These are phyloP conservation scores for Pyrenophora tritici-repentis DNA, from an alignment of 2,329 filamentous ascomycete species.

Conservation along the genomic window DNA sequence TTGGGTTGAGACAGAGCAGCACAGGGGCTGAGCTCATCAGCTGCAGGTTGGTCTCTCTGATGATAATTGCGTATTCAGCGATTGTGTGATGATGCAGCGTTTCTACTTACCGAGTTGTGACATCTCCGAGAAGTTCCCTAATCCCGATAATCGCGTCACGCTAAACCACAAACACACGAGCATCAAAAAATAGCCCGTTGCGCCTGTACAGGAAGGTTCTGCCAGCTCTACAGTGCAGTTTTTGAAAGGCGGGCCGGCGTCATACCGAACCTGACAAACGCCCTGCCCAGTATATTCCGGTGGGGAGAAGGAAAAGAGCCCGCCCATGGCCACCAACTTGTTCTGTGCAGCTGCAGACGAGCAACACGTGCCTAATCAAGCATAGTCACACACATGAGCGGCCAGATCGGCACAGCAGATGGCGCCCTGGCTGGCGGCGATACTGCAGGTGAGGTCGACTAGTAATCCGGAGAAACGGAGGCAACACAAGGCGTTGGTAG, in stretches of 20 bases:
- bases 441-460: constrained; percentile 20
- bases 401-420: constrained; percentile 14
- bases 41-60: not conserved
- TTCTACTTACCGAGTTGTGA: no score
- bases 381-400: not conserved
- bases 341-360: no score
- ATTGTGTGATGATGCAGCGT: no score
- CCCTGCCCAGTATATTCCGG: no score
- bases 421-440: constrained; percentile 9
- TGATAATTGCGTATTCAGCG: no score
- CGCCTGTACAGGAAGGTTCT: no score
- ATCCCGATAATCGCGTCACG: not conserved
- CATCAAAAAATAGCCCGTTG: no score
- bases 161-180: no score
- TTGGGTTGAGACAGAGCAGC: not conserved
- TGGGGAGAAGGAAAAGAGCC: no score
- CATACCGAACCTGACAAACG: not conserved
- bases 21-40: constrained; percentile 1
- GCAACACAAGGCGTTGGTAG: constrained; percentile 14
- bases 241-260: constrained; percentile 2
- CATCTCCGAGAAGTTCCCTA: no score
- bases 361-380: not conserved
- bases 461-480: constrained; percentile 37
- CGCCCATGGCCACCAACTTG: no score
- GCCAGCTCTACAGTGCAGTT: not conserved